Evolutionary conservation across 192 early-diverging fungal species (phyloP).

Genomic region (Podila epigama): DNA sequence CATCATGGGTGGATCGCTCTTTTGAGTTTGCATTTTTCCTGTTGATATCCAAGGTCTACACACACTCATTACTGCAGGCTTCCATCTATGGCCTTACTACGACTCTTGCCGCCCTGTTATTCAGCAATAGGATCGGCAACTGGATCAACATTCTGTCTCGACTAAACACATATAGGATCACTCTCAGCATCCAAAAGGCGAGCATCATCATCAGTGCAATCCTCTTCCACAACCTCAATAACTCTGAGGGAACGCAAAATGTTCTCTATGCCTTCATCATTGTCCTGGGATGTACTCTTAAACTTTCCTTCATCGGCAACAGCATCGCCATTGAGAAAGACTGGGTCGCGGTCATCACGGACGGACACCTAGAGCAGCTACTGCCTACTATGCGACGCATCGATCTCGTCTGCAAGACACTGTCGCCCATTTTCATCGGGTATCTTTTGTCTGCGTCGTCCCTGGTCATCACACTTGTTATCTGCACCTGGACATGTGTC

Average conservation of each 20-base stretch:
- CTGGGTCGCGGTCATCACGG: conserved; percentile 39
- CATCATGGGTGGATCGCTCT: conserved; percentile 19
- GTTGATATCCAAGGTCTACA: conserved; percentile 28
- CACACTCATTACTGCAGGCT: conserved; percentile 6
- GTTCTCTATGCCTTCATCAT: conserved; percentile 18
- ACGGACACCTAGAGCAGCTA: conserved; percentile 16
- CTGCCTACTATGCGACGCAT: conserved; percentile 34
- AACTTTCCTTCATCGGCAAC: conserved; percentile 32
- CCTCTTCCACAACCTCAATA: conserved; percentile 14
- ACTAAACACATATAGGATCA: conserved; percentile 12
- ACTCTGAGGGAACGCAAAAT: neutral
- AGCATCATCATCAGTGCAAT: conserved; percentile 19
- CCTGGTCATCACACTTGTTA: conserved; percentile 1
- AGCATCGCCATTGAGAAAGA: conserved; percentile 39
- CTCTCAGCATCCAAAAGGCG: conserved; percentile 19
- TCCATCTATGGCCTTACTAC: conserved; percentile 39
- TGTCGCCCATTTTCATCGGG: conserved; percentile 34
- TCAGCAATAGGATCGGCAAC: conserved; percentile 39
- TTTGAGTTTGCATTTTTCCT: conserved; percentile 42
- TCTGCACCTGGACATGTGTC: conserved; percentile 15
- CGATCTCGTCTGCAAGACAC: conserved; percentile 42
- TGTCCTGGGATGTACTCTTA: conserved; percentile 27
- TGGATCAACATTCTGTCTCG: conserved; percentile 36
- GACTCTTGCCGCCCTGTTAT: conserved; percentile 8
- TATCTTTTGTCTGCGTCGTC: neutral